Base-by-base conservation (phyloP, 164 flowering plant genomes). In the Malania oleifera region DNA sequence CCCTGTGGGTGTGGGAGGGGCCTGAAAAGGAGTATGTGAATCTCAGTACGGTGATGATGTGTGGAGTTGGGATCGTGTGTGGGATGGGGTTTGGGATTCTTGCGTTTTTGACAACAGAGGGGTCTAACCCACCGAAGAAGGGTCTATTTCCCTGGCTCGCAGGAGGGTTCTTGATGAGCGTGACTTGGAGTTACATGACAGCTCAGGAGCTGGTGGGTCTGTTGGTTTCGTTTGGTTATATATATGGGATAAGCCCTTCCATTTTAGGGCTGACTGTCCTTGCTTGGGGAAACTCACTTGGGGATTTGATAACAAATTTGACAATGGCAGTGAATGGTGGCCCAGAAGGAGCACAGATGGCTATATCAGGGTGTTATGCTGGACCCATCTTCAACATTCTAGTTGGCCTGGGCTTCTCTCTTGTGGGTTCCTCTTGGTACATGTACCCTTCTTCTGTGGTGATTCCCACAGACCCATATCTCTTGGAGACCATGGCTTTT, bases 221-320 rank as follows among this genome's bases (percentile, higher is more conserved):
- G 61, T 53, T 82, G 45, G 74, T 77, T 15, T 59, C 86, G 17
- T 53, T 82, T 25, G 82, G 86, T 27, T 24, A 45, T 18, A 66
- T 80, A 25, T 29, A 67, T 18, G 73, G 74, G 2, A 69, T 80
- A 29, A 76, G 69, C 53, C 70, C 85, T 53, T 67, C 85, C 13
- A 53, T 74, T 20, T 78, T 80, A 12, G 82, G 75, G 10, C 38
- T 80, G 22, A 80, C 85, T 11, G 66, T 80, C 17, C 68, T 80
- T 41, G 85, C 85, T 24, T 80, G 85, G 85, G 85, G 85, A 1
- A 80, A 80, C 57, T 80, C 85, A 11, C 38, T 78, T 60, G 80
- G 82, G 23, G 85, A 80, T 49, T 38, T 80, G 45, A 68, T 76
- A 38, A 63, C 85, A 13, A 80, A 80, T 68, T 73, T 79, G 8